phyloP scores from a whole-genome alignment of 345 rosid genomes.

The Bruguiera sexangula region DNA sequence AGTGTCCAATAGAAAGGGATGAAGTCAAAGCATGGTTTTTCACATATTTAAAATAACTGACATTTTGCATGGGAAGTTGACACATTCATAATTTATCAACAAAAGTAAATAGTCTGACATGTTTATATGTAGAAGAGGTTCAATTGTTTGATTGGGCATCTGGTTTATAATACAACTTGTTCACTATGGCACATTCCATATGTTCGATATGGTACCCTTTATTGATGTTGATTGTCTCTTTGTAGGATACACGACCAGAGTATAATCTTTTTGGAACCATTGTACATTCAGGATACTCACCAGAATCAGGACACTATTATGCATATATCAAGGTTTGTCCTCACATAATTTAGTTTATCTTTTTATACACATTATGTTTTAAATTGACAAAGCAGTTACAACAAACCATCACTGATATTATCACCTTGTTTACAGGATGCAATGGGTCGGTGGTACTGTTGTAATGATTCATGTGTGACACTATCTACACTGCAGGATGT shows the following conservation, averaged over 20 bases:
- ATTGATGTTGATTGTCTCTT: neutral
- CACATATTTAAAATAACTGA: too few species aligned
- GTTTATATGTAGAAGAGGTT: too few species aligned
- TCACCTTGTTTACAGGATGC: constrained; percentile 57
- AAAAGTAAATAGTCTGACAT: too few species aligned
- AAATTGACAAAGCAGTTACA: constrained; percentile 2
- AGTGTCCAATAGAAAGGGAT: too few species aligned
- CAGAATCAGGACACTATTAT: constrained; percentile 95
- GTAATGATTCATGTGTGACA: constrained; percentile 80
- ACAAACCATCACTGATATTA: constrained; percentile 14
- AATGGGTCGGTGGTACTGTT: constrained; percentile 84
- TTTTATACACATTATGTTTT: constrained; percentile 1
- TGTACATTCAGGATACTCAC: constrained; percentile 88
- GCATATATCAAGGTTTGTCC: constrained; percentile 81
- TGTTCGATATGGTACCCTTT: neutral
- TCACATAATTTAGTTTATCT: neutral
- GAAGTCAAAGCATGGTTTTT: too few species aligned
- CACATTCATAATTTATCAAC: too few species aligned
- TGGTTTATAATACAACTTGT: neutral
- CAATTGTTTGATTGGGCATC: too few species aligned
- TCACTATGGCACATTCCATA: neutral
- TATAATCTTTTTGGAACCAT: constrained; percentile 94
- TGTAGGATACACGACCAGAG: constrained; percentile 77
- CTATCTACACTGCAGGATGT: constrained; percentile 77
- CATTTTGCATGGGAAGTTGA: too few species aligned